Evolutionary conservation across 495 filamentous ascomycete species (phyloP), one percentile per base, ranked within the genome.

Genomic region (Trypethelium eluteriae): DNA sequence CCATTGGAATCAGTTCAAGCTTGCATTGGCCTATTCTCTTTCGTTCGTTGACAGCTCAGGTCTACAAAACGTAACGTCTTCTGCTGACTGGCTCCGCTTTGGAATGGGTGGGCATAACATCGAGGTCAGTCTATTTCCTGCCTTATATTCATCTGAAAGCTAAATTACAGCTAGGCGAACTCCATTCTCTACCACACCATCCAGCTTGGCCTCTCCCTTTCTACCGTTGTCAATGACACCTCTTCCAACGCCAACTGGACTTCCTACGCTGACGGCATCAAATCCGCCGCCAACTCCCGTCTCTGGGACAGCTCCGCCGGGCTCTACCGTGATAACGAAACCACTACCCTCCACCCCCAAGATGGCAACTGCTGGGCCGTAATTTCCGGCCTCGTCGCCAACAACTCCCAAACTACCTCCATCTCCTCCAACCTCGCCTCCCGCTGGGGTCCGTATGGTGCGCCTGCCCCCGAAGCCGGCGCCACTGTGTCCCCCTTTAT

Each of bases 401-500:
- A 72, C 62, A 64, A 67, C 36, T 63, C 71, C 2, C 69, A 69
- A 62, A 66, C 41, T 14, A 65, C 66, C 3, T 39, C 65, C 36
- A 72, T 87, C 62, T 84, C 81, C 12, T 64, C 76, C 7, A 77
- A 73, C 49, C 75, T 89, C 9, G 74, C 75, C 25, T 57, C 74
- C 1, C 81, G 86, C 38, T 88, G 86, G 86, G 82, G 72, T 2
- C 79, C 79, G 32, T 82, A 81, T 62, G 86, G 86, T 49, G 83
- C 86, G 6, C 84, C 83, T 0, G 80, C 84, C 11, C 76, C 79
- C 18, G 85, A 89, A 69, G 78, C 85, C 36, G 81, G 80, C 0
- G 81, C 84, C 64, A 82, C 83, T 67, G 82, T 89, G 57, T 84
- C 80, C 4, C 84, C 85, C 1, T 87, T 89, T 74, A 82, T 84